Evolutionary conservation across 78 protist genomes (phyloP), one percentile per base, ranked within the genome.

Genomic region (Cavenderia fasciculata): DNA sequence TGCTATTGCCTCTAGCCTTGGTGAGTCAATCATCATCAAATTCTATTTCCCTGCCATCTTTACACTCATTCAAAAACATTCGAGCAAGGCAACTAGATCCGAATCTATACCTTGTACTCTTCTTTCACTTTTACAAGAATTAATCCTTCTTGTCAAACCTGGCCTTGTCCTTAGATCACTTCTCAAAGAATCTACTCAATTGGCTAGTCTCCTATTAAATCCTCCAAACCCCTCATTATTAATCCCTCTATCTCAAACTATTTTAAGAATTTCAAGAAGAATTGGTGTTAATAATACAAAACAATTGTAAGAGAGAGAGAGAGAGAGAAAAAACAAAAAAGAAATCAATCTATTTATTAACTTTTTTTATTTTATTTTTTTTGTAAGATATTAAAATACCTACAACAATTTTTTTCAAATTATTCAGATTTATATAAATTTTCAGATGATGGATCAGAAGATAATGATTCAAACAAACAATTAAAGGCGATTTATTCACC

Each of bases 21-120:
- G 90, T 44, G 90, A 82, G 33, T 38, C 74, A 25, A 49, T 82
- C 1, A 82, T 82, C 4, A 59, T 82, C 14, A 82, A 82, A 44
- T 82, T 82, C 47, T 82, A 82, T 43, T 82, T 82, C 47, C 90
- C 90, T 19, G 74, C 90, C 0, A 82, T 82, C 16, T 82, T 82
- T 27, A 68, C 31, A 16, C 6, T 82, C 4, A 82, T 82, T 44
- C 87, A 77, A 62, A 82, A 82, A 47, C 90, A 82, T 43, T 82
- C 90, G 1, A 68, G 79, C 2, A 82, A 82, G 29, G 76, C 90
- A 40, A 51, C 90, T 1, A 49, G 90, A 82, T 82, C 90, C 2
- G 90, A 82, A 44, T 82, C 90, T 6, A 82, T 82, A 11, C 90
- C 90, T 38, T 82, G 90, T 68, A 82, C 71, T 18, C 57, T 82